These are phyloP conservation scores for Rhizopogon roseolus DNA, from an alignment of 768 basidiomycete genomes.

Conservation along the genomic window DNA sequence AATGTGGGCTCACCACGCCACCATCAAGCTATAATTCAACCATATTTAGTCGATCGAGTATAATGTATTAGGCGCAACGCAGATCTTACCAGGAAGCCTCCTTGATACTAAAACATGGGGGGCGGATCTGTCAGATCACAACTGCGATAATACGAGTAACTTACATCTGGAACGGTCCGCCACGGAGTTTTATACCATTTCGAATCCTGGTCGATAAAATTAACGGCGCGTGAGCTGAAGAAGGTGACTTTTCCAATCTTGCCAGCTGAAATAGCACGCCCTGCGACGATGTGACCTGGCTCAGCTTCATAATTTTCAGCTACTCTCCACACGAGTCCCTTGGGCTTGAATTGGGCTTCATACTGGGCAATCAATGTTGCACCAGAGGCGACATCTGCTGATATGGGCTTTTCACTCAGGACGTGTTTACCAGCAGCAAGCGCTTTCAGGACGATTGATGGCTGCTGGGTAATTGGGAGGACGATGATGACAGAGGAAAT, in stretches of 20 bases:
- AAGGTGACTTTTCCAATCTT: conserved; percentile 69
- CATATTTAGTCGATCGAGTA: neutral
- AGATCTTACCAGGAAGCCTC: conserved; percentile 70
- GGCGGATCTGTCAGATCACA: neutral
- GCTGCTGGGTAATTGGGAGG: conserved; percentile 75
- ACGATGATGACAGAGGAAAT: conserved; percentile 71
- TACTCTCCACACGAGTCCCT: conserved; percentile 73
- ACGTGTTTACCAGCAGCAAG: conserved; percentile 82
- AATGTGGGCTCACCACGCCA: conserved; percentile 54
- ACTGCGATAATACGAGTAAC: conserved; percentile 19
- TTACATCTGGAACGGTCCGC: conserved; percentile 76
- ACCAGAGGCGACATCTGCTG: conserved; percentile 61
- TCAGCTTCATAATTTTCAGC: conserved; percentile 78
- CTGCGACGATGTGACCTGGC: conserved; percentile 43
- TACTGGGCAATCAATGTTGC: conserved; percentile 63
- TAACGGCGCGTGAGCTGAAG: conserved; percentile 55
- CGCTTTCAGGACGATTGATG: conserved; percentile 57
- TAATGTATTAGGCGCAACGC: neutral
- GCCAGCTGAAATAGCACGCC: conserved; percentile 45
- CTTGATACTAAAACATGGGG: conserved; percentile 53
- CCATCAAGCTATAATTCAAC: conserved; percentile 55
- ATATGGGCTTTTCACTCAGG: conserved; percentile 85
- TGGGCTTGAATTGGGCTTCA: conserved; percentile 56
- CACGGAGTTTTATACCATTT: conserved; percentile 83
- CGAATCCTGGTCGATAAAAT: conserved; percentile 52